Base-by-base conservation (phyloP, 768 basidiomycete species). In the Boletus huronensis region DNA sequence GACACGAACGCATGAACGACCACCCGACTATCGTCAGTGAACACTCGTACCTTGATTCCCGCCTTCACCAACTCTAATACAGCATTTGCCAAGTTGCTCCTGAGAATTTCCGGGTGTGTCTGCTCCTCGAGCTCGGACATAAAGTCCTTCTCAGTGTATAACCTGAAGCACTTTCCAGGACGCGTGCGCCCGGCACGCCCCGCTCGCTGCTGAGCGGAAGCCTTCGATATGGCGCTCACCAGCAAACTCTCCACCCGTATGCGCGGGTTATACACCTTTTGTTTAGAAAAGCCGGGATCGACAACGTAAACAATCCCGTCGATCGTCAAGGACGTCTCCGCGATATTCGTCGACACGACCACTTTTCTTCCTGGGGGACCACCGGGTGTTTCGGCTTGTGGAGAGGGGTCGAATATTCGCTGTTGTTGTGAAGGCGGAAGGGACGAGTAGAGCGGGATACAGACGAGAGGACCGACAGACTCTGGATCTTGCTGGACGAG, bases 271-370 rank as follows among this genome's bases (percentile, higher is more conserved):
- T 98, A 99, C 46, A 98, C 88, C 68, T 96, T 98, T 73, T 98
- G 96, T 73, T 99, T 96, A 32, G 90, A 94, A 75, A 98, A 97
- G 1, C 94, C 95, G 0, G 95, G 93, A 66, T 98, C 96, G 43
- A 98, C 94, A 53, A 98, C 96, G 64, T 98, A 99, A n/a, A 99
- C 95, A 64, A 99, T 98, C 21, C 96, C 96, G 61, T 99, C 96
- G 54, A 99, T 98, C 3, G 96, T 99, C 40, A 98, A 74, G 2
- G 93, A 96, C 2, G 96, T 98, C 72, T 99, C 96, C 3, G 97
- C 97, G 54, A 98, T 93, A 68, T 98, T 99, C 28, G 96, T 99
- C 9, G 94, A 92, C 1, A 99, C 78, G 31, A 99, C 90, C 41
- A 98, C 82, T 70, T 99, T 99, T 55, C 96, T 83, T 0, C 96